Conservation (phyloP, 2,329 filamentous ascomycete species). For the Huntiella decipiens region DNA sequence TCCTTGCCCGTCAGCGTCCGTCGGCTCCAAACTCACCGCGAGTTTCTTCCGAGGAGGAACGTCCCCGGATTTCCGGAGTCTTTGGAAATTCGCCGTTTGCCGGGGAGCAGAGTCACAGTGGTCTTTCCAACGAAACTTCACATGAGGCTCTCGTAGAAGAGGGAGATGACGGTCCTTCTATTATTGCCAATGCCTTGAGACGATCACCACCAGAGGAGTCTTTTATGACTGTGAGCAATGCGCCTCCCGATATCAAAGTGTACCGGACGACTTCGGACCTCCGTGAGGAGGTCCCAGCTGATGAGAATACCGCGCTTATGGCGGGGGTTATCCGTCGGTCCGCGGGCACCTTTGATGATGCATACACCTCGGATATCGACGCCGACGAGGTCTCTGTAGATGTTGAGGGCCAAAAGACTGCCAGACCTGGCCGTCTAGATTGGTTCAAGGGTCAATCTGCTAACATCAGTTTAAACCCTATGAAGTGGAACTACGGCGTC, state of each 20-base stretch:
- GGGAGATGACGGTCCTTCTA: conserved; percentile 22
- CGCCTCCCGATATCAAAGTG: conserved; percentile 8
- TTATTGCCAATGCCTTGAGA: conserved; percentile 31
- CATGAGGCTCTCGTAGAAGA: conserved; percentile 10
- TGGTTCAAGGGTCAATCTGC: conserved; percentile 1
- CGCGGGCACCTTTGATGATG: background rate
- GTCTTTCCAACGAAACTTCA: conserved; percentile 4
- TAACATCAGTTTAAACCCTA: conserved; percentile 24
- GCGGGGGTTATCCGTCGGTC: conserved; percentile 14
- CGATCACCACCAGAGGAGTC: conserved; percentile 26
- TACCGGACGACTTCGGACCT: conserved; percentile 15
- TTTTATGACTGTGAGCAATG: background rate
- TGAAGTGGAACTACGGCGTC: conserved; percentile 49
- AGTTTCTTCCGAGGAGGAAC: conserved; percentile 14
- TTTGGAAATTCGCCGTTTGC: background rate
- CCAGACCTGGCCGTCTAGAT: background rate
- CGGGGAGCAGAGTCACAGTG: background rate
- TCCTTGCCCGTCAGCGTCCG: conserved; percentile 15
- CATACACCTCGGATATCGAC: conserved; percentile 1
- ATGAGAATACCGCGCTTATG: conserved; percentile 12
- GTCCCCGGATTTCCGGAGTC: conserved; percentile 3
- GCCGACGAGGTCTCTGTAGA: conserved; percentile 2
- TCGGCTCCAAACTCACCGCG: conserved; percentile 18
- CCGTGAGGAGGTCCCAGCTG: conserved; percentile 11
- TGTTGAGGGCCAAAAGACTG: conserved; percentile 13